Percentiles rank a stretch among this genome's conserved stretches.
phyloP scores from a whole-genome alignment of 1,284 basidiomycete species.

The Butyriboletus appendiculatus region DNA sequence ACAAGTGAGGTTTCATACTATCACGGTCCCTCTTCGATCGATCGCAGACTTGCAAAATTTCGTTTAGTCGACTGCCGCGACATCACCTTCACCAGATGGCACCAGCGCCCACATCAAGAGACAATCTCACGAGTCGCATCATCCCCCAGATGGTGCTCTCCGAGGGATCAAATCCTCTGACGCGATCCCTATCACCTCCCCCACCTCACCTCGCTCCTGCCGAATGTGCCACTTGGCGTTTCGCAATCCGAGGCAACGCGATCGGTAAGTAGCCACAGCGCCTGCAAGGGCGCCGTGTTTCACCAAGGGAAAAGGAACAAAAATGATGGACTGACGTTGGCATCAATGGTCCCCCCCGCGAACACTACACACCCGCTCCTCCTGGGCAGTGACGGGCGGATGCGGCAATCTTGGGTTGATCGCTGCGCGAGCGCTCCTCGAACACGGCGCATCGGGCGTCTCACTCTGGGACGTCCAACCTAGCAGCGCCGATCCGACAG shows the following conservation, averaged over 20 bases:
- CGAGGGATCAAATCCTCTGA: constrained; percentile 37
- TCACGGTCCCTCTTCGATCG: not conserved
- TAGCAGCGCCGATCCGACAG: constrained; percentile 18
- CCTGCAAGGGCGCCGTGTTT: not conserved
- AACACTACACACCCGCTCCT: not conserved
- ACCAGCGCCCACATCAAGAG: constrained; percentile 11
- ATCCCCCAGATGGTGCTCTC: constrained; percentile 38
- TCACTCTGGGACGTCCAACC: constrained; percentile 38
- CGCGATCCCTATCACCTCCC: constrained; percentile 28
- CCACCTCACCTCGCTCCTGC: constrained; percentile 24
- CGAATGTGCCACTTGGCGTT: constrained; percentile 37
- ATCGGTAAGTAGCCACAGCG: constrained; percentile 32
- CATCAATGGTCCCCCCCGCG: not conserved
- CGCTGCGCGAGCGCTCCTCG: constrained; percentile 40
- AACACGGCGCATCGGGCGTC: constrained; percentile 43
- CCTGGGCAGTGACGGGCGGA: constrained; percentile 43
- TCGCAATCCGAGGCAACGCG: constrained; percentile 41
- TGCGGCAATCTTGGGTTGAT: constrained; percentile 41
- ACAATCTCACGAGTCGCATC: constrained; percentile 22
- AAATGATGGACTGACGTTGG: not conserved
- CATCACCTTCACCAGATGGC: constrained; percentile 3
- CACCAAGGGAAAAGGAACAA: not conserved
- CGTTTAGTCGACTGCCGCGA: not conserved
- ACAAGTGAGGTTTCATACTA: not conserved
- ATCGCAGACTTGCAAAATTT: not conserved